Conservation (phyloP, 345 rosid genomes). For the Camelina sativa region DNA sequence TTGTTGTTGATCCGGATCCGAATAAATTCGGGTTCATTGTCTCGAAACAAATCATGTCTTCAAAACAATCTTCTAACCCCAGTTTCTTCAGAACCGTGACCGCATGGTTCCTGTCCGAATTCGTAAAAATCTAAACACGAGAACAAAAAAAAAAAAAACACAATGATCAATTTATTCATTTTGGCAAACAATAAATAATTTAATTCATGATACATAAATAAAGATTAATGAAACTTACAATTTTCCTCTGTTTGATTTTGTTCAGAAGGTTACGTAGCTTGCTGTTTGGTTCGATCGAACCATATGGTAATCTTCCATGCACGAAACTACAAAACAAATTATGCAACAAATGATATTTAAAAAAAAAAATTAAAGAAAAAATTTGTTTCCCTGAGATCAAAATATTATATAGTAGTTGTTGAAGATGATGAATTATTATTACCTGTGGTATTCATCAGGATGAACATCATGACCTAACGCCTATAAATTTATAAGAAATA, state of each 20-base stretch:
- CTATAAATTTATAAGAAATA: slow-evolving; percentile 44
- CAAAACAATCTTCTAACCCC: slow-evolving; percentile 80
- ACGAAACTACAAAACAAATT: slow-evolving; percentile 60
- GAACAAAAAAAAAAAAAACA: background rate
- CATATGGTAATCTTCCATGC: slow-evolving; percentile 95
- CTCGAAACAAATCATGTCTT: slow-evolving; percentile 83
- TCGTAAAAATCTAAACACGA: slow-evolving; percentile 71
- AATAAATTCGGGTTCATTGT: slow-evolving; percentile 85
- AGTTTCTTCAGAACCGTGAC: slow-evolving; percentile 55
- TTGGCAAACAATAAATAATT: background rate
- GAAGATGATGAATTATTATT: background rate
- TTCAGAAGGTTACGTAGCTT: slow-evolving; percentile 66
- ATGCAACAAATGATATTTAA: background rate
- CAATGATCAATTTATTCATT: slow-evolving; percentile 16
- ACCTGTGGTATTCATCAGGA: slow-evolving; percentile 94
- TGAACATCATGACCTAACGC: slow-evolving; percentile 73
- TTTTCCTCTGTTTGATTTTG: slow-evolving; percentile 70
- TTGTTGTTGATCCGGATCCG: slow-evolving; percentile 27
- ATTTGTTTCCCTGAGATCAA: background rate
- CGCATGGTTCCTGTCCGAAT: slow-evolving; percentile 88
- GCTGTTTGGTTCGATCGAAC: slow-evolving; percentile 65
- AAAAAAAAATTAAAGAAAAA: background rate
- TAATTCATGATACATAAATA: background rate
- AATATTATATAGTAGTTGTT: background rate
- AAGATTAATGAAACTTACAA: slow-evolving; percentile 50